Evolutionary conservation across 495 filamentous ascomycete species (phyloP), one percentile per base, ranked within the genome.

Genomic region (Terfezia claveryi): DNA sequence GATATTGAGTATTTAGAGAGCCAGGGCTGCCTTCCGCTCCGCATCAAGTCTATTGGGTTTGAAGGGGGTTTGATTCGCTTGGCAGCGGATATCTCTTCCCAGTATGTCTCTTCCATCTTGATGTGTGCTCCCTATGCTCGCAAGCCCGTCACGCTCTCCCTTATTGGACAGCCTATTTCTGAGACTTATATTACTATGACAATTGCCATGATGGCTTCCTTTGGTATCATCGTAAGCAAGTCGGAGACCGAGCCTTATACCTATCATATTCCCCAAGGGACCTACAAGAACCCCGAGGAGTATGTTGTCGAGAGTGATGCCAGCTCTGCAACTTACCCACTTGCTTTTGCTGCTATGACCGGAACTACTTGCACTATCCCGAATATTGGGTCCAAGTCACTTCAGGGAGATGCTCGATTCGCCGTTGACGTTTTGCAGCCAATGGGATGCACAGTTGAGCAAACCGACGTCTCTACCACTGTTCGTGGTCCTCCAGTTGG

Each of bases 161-260:
- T 99, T 50, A 82, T 94, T 44, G 91, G 87, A 54, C 94, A 92
- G 70, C 88, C 89, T 3, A 94, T 96, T 58, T 95, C 89, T 1
- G 87, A 95, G 66, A 81, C 81, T 14, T 99, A 99, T 64, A 96
- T 96, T 64, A 87, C 96, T 61, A 95, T 99, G 88, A 99, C 91
- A 14, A 88, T 85, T 12, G 77, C 86, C 17, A 96, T 99, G 88
- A 99, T 99, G 91, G 76, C 80, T 37, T 76, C 80, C 6, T 99
- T 99, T 63, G 91, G 91, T 41, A 79, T 96, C 53, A 66, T 81
- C 37, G 89, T 95, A 37, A 69, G 76, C 54, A 77, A 76, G 66
- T 85, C 83, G 3, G 69, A 73, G 17, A 80, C 74, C 4, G 83
- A 93, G 59, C 77, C 82, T 52, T 79, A 95, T 68, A 94, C 87